Conservation (phyloP, 441 rosid genomes). For the Pelargonium myrrhifolium region DNA sequence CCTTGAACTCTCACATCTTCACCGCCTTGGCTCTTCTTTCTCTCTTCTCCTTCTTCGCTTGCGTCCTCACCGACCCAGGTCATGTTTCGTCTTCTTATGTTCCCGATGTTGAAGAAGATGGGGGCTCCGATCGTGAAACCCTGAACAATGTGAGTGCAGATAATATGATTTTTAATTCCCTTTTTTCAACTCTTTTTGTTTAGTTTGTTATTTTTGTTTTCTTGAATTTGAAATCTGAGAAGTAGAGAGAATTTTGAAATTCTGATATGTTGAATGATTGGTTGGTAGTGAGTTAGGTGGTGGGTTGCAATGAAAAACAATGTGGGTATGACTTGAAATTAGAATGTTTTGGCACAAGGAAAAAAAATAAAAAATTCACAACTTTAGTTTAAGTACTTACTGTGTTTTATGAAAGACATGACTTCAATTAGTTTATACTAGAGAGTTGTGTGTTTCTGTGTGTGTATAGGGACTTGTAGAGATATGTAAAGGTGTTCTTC, state of each 20-base stretch:
- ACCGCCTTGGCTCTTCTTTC: constrained; percentile 41
- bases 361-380: no score
- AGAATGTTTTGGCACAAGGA: no score
- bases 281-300: not conserved
- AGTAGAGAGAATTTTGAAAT: not conserved
- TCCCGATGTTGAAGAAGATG: constrained; percentile 58
- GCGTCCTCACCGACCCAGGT: constrained; percentile 65
- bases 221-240: not conserved
- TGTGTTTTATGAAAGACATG: not conserved
- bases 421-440: not conserved
- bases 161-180: not conserved
- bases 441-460: not conserved
- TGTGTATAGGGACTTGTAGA: not conserved
- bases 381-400: not conserved
- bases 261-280: not conserved
- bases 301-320: no score
- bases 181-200: not conserved
- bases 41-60: constrained; percentile 42
- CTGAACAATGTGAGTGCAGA: constrained; percentile 37
- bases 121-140: constrained; percentile 33
- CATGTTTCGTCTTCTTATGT: constrained; percentile 52
- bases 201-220: not conserved
- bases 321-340: no score
- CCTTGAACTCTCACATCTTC: constrained; percentile 45
- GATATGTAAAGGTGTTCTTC: no score